A percentile compares a stretch with the other conserved stretches of the same genome.
These are phyloP conservation scores for Boletus sp. DNA, from an alignment of 1,284 basidiomycete species.

Conservation along the genomic window DNA sequence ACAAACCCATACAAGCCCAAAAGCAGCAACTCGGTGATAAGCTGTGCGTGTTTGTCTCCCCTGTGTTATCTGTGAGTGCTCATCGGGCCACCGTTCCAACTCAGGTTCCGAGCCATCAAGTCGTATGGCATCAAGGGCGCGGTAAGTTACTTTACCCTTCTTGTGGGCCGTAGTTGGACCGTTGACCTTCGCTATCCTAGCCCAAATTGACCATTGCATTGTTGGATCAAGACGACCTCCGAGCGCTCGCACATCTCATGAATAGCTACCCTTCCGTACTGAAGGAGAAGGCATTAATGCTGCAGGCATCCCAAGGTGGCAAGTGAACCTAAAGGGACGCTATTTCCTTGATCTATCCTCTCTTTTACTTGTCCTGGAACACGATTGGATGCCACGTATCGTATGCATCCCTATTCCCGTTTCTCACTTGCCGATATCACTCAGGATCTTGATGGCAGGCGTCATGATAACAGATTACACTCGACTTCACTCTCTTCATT, in stretches of 20 bases:
- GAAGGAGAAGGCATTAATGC: conserved; percentile 64
- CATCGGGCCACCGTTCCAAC: neutral
- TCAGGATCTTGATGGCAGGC: too few relatives aligned
- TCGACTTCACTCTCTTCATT: neutral
- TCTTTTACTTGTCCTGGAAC: neutral
- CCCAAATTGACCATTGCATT: conserved; percentile 80
- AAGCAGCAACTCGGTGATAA: conserved; percentile 83
- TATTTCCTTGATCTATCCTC: neutral
- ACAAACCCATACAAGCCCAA: conserved; percentile 61
- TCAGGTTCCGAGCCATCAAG: conserved; percentile 74
- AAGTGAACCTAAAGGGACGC: conserved; percentile 18
- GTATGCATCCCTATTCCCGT: neutral
- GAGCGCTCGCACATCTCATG: conserved; percentile 80
- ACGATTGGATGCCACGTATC: neutral
- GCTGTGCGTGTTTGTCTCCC: conserved; percentile 45
- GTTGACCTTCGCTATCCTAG: conserved; percentile 33
- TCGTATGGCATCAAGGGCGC: conserved; percentile 75
- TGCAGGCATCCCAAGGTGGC: conserved; percentile 34
- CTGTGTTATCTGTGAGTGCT: neutral
- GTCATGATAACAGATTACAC: neutral
- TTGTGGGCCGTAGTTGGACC: neutral
- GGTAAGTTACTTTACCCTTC: conserved; percentile 39
- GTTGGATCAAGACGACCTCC: conserved; percentile 80
- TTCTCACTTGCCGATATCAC: neutral
- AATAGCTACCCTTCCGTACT: conserved; percentile 79